Evolutionary conservation across 148 eudicot species (phyloP), one percentile per base, ranked within the genome.

Genomic region (Nepenthes gracilis): DNA sequence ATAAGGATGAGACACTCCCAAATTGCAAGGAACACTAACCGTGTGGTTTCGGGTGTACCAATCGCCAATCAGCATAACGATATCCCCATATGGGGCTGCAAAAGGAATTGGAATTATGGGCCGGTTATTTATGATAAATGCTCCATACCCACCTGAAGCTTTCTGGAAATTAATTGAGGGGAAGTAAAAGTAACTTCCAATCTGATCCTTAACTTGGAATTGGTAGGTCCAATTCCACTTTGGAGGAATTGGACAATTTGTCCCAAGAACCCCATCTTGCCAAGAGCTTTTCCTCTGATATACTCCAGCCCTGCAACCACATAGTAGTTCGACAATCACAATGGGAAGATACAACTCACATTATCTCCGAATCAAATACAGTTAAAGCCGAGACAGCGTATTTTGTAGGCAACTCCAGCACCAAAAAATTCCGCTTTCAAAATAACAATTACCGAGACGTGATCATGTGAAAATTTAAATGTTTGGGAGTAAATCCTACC

Each of bases 201-300:
- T 81, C 66, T 94, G 99, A 67, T 94, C 99, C 78, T 93, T 93
- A 13, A 88, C 96, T 70, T 93, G 98, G 66, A 93, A 93, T 3
- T 87, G 65, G 69, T 92, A 92, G 66, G 97, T 92, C 96, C 96
- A 92, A 47, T 88, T 92, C 97, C 96, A 88, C 80, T 83, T 94
- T 51, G 99, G 78, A 55, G 97, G 99, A 69, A 94, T 94, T 38
- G 99, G 97, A 57, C 99, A 94, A 55, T 83, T 94, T 34, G 99
- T 94, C 34, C 97, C 99, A 2, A 81, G 77, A 1, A 94, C 79
- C 12, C 99, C 99, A 80, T 94, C 99, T 80, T 94, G 90, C 99
- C 99, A 94, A 58, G 85, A 79, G 73, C 64, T 68, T 64, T 77
- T 74, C 73, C 95, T 78, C 68, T 82, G 88, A 38, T 81, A 85